A percentile compares a stretch with the other conserved stretches of the same genome.
Evolutionary conservation across 116 monocot species (phyloP).

Genomic region (Papilionanthe hybrid): DNA sequence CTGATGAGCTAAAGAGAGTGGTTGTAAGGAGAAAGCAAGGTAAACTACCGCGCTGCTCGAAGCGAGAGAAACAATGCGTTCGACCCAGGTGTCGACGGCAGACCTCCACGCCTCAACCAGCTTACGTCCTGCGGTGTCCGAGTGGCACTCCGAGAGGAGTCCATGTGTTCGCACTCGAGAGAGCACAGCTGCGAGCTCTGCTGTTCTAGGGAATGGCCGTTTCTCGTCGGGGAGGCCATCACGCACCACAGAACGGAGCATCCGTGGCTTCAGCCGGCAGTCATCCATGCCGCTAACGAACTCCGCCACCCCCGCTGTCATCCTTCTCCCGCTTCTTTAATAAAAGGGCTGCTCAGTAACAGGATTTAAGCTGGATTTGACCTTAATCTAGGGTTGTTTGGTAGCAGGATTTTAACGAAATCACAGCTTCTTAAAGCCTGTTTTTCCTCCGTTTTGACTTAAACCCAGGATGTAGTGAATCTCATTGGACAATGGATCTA

Average conservation of each 20-base stretch:
- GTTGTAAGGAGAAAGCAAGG: background rate
- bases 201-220: constrained; percentile 17
- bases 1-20: too few relatives aligned
- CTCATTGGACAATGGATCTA: too few relatives aligned
- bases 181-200: constrained; percentile 38
- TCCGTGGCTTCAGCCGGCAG: constrained; percentile 38
- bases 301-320: constrained; percentile 8
- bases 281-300: constrained; percentile 43
- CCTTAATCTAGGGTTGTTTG: too few relatives aligned
- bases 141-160: constrained; percentile 43
- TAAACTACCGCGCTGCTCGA: constrained; percentile 40
- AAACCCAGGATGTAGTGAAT: too few relatives aligned
- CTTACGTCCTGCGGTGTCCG: constrained; percentile 23
- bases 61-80: constrained; percentile 40
- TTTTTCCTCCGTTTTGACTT: too few relatives aligned
- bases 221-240: constrained; percentile 47
- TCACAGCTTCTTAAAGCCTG: too few relatives aligned
- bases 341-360: too few relatives aligned
- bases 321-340: background rate
- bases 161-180: constrained; percentile 45
- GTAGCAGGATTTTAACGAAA: too few relatives aligned
- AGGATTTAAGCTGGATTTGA: too few relatives aligned
- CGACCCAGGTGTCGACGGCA: constrained; percentile 72
- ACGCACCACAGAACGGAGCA: constrained; percentile 48
- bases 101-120: constrained; percentile 39